A percentile compares a stretch with the other conserved stretches of the same genome.
Evolutionary conservation across 2,329 filamentous ascomycete species (phyloP).

Genomic region (Domatiomyces globalis): DNA sequence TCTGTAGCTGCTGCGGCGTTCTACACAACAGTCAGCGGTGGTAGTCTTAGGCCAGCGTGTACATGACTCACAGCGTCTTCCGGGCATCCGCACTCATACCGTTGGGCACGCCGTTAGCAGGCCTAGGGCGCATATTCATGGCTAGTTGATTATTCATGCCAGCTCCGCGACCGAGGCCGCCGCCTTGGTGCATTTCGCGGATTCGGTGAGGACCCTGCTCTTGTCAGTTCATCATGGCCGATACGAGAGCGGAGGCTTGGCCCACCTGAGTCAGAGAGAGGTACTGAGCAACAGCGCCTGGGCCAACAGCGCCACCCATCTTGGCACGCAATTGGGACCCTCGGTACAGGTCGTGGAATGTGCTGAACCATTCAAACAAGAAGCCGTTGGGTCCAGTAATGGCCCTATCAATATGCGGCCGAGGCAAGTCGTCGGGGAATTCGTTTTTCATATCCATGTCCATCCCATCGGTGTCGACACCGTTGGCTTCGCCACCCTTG

Average conservation of each 20-base stretch:
- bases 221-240: slow-evolving; percentile 7
- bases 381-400: slow-evolving; percentile 54
- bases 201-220: slow-evolving; percentile 29
- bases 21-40: slow-evolving; percentile 1
- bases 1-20: slow-evolving; percentile 14
- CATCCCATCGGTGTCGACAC: slow-evolving; percentile 59
- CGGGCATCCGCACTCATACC: slow-evolving; percentile 5
- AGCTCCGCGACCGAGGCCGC: slow-evolving; percentile 52
- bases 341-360: slow-evolving; percentile 93
- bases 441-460: slow-evolving; percentile 74
- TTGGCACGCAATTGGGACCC: slow-evolving; percentile 60
- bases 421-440: slow-evolving; percentile 64
- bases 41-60: slow-evolving; percentile 1
- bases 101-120: slow-evolving; percentile 15
- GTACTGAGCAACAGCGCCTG: slow-evolving; percentile 50
- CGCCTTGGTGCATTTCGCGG: slow-evolving; percentile 62
- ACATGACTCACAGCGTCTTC: slow-evolving; percentile 13
- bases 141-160: slow-evolving; percentile 45
- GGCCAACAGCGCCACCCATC: slow-evolving; percentile 28
- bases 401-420: slow-evolving; percentile 42
- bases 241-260: slow-evolving; percentile 10
- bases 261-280: slow-evolving; percentile 69
- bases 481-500: slow-evolving; percentile 57
- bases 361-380: slow-evolving; percentile 91
- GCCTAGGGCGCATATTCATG: slow-evolving; percentile 39